A percentile compares a stretch with the other conserved stretches of the same genome.
Conservation (phyloP, 768 basidiomycete genomes). For the Naematelia aurantialba region DNA sequence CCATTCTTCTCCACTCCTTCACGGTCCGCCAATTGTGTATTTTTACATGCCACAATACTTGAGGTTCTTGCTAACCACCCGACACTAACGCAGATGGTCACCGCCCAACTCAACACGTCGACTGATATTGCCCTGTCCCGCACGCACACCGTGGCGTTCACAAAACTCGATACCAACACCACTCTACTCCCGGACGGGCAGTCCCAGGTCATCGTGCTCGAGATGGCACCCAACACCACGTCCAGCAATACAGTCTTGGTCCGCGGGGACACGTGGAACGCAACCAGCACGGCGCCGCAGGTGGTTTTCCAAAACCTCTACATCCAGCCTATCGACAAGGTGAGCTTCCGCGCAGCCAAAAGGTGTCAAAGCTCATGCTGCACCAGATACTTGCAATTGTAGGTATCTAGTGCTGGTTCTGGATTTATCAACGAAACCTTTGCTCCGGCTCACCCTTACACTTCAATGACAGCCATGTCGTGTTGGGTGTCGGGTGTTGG, state of each 20-base stretch:
- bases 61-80: slow-evolving; percentile 1
- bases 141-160: slow-evolving; percentile 33
- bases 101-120: slow-evolving; percentile 21
- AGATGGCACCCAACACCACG: slow-evolving; percentile 15
- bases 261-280: slow-evolving; percentile 32
- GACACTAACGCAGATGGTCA: slow-evolving; percentile 18
- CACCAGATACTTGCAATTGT: neutral
- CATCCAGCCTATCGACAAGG: slow-evolving; percentile 32
- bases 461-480: too few species aligned
- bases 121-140: slow-evolving; percentile 28
- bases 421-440: too few species aligned
- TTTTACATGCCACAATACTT: too few species aligned
- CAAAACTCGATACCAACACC: slow-evolving; percentile 15
- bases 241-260: slow-evolving; percentile 12
- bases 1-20: neutral
- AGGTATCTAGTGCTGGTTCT: too few species aligned
- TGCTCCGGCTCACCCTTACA: too few species aligned
- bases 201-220: slow-evolving; percentile 33
- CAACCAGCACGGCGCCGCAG: slow-evolving; percentile 15
- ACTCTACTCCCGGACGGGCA: slow-evolving; percentile 22
- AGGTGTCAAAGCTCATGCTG: too few species aligned
- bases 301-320: slow-evolving; percentile 21
- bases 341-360: too few species aligned
- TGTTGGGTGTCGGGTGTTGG: too few species aligned
- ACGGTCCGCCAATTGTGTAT: neutral